Evolutionary conservation across 1,284 basidiomycete species (phyloP).

Genomic region (Fomitopsis betulina): DNA sequence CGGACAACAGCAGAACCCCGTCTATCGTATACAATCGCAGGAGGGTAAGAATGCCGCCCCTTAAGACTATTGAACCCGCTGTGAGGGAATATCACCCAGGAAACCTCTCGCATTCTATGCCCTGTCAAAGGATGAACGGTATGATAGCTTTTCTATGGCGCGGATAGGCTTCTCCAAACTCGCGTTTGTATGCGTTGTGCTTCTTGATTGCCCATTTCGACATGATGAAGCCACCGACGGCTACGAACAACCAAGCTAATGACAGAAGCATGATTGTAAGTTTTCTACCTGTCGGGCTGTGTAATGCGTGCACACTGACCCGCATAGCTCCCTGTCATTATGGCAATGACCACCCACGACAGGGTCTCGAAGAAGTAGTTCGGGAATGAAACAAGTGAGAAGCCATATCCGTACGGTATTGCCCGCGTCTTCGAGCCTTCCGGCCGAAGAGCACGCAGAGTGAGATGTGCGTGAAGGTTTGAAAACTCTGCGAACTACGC

Average conservation of each 20-base stretch:
- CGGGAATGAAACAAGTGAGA: conserved; percentile 82
- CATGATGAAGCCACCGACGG: conserved; percentile 74
- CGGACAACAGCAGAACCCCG: background rate
- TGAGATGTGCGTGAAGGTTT: conserved; percentile 84
- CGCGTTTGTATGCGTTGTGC: conserved; percentile 87
- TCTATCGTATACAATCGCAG: background rate
- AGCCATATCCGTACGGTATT: conserved; percentile 87
- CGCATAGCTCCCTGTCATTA: conserved; percentile 77
- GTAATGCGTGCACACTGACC: conserved; percentile 43
- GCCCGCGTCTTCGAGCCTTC: conserved; percentile 76
- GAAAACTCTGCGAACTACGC: conserved; percentile 80
- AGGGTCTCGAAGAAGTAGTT: conserved; percentile 95
- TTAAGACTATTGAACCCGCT: background rate
- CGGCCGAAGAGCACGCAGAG: conserved; percentile 79
- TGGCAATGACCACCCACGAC: conserved; percentile 71
- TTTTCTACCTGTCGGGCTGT: background rate
- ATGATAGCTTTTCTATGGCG: conserved; percentile 74
- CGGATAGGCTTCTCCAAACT: conserved; percentile 88
- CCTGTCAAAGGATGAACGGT: conserved; percentile 58
- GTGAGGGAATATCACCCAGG: background rate
- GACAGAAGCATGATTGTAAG: background rate
- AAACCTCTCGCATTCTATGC: background rate
- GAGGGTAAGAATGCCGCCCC: background rate
- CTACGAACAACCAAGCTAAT: conserved; percentile 70
- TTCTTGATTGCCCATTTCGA: conserved; percentile 89